Conservation (phyloP, 345 rosid genomes). For the Pistacia atlantica region DNA sequence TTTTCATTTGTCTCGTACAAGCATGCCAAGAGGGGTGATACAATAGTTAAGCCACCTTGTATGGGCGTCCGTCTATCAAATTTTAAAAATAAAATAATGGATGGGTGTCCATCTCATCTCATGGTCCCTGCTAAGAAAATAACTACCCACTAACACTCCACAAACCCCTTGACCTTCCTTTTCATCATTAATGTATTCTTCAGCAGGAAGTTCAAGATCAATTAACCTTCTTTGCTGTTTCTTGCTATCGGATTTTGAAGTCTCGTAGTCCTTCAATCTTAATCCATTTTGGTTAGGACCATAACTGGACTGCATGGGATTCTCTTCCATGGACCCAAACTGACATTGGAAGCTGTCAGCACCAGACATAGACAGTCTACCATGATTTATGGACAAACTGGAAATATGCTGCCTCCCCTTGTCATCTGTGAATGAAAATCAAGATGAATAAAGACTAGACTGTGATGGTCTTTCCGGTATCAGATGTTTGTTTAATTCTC, state of each 20-base stretch:
- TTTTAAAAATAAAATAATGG: too few relatives aligned
- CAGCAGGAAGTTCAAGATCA: slow-evolving; percentile 66
- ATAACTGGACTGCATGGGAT: slow-evolving; percentile 34
- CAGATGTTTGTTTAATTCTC: slow-evolving; percentile 35
- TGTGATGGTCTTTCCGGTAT: slow-evolving; percentile 28
- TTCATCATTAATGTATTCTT: slow-evolving; percentile 50
- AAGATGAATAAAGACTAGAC: slow-evolving; percentile 28
- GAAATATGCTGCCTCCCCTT: slow-evolving; percentile 16
- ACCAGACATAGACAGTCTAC: slow-evolving; percentile 28
- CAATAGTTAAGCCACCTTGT: too few relatives aligned
- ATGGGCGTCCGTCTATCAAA: too few relatives aligned
- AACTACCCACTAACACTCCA: slow-evolving; percentile 22
- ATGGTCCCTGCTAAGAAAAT: slow-evolving; percentile 18
- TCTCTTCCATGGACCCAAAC: slow-evolving; percentile 33
- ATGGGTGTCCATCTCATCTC: slow-evolving; percentile 5
- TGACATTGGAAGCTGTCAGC: slow-evolving; percentile 49
- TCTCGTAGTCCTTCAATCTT: slow-evolving; percentile 31
- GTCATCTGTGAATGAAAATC: slow-evolving; percentile 31
- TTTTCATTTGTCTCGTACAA: too few relatives aligned
- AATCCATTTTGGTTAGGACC: slow-evolving; percentile 35
- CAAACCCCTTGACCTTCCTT: slow-evolving; percentile 31
- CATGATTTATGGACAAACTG: slow-evolving; percentile 12
- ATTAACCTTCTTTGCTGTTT: slow-evolving; percentile 50
- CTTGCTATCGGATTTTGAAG: slow-evolving; percentile 32
- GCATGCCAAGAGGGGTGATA: too few relatives aligned